These are phyloP conservation scores for Mycosarcoma mackinlayi DNA, from an alignment of 1,284 basidiomycete genomes.

Conservation along the genomic window DNA sequence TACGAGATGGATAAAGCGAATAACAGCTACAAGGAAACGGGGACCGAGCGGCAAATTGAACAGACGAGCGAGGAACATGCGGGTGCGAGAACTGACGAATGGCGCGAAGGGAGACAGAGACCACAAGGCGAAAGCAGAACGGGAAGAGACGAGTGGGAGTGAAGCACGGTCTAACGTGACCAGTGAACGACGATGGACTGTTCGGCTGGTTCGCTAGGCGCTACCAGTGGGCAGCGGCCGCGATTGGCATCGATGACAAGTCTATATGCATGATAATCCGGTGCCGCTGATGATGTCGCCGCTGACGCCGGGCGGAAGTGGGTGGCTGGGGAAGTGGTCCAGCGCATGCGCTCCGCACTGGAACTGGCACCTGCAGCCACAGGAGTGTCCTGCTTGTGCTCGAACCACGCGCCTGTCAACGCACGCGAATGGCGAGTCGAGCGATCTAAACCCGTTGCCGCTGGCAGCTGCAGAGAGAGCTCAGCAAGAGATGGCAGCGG, in stretches of 20 bases:
- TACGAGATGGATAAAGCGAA: slow-evolving; percentile 10
- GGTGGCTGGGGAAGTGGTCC: slow-evolving; percentile 22
- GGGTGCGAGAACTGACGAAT: slow-evolving; percentile 12
- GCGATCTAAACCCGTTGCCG: slow-evolving; percentile 1
- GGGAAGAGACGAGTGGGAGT: background rate
- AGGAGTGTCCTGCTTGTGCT: slow-evolving; percentile 13
- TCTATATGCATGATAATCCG: slow-evolving; percentile 7
- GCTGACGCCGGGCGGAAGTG: slow-evolving; percentile 2
- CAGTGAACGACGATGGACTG: slow-evolving; percentile 37
- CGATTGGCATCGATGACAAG: background rate
- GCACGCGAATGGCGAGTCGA: slow-evolving; percentile 8
- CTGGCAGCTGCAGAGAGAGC: slow-evolving; percentile 30
- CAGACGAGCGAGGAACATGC: slow-evolving; percentile 3
- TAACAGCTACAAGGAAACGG: background rate
- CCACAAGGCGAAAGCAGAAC: background rate
- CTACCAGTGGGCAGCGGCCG: slow-evolving; percentile 1
- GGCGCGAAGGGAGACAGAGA: background rate
- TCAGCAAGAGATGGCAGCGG: slow-evolving; percentile 32
- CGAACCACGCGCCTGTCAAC: slow-evolving; percentile 26
- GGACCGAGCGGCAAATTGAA: background rate
- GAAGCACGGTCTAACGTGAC: slow-evolving; percentile 20
- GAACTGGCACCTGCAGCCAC: slow-evolving; percentile 6
- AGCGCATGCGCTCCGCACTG: slow-evolving; percentile 33
- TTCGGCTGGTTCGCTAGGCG: slow-evolving; percentile 10
- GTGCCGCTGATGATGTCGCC: slow-evolving; percentile 12